phyloP scores from a whole-genome alignment of 176 grass and related monocot species.

The Poa annua region DNA sequence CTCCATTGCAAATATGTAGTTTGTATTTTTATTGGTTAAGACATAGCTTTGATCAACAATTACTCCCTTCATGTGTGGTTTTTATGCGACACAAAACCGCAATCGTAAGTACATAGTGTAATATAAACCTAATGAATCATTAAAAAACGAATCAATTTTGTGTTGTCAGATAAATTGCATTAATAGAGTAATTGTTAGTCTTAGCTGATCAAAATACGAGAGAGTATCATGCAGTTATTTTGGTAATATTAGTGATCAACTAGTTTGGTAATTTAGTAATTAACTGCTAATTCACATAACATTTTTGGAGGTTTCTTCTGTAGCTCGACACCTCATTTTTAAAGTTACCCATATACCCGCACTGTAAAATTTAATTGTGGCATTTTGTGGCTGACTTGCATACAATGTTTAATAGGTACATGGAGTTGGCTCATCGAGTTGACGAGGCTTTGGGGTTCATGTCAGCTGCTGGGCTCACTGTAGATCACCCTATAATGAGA shows the following conservation, averaged over 20 bases:
- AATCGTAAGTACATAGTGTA: neutral
- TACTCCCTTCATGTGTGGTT: neutral
- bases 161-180: neutral
- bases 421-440: conserved; percentile 84
- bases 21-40: neutral
- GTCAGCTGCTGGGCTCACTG: conserved; percentile 77
- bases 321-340: neutral
- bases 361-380: neutral
- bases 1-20: neutral
- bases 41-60: neutral
- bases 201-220: neutral
- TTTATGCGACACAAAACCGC: neutral
- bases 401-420: conserved; percentile 68
- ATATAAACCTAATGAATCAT: neutral
- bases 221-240: neutral
- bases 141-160: neutral
- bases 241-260: neutral
- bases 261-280: conserved; percentile 2
- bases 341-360: neutral
- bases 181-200: neutral
- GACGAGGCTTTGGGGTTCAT: conserved; percentile 95
- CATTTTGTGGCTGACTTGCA: conserved; percentile 23
- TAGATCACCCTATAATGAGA: conserved; percentile 89
- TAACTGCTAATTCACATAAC: neutral
- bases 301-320: conserved; percentile 1